A percentile compares a stretch with the other conserved stretches of the same genome.
phyloP scores from a whole-genome alignment of 148 eudicot species.

The Chenopodium suecicum region DNA sequence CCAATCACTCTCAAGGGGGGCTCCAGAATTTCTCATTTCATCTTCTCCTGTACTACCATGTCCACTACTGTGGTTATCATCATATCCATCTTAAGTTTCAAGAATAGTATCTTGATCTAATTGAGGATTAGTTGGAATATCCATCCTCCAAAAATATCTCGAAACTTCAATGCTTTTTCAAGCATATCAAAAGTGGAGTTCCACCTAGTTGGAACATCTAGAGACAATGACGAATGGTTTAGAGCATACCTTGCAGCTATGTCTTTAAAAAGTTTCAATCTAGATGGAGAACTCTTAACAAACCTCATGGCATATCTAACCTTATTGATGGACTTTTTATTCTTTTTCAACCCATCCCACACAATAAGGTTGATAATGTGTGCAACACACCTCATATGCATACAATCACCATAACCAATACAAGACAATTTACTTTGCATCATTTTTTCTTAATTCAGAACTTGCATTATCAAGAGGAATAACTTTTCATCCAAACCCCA shows the following conservation, averaged over 20 bases:
- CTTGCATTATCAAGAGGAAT: constrained; percentile 15
- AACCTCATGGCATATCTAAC: neutral
- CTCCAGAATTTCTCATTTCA: neutral
- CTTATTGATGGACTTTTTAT: neutral
- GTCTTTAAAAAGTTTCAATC: neutral
- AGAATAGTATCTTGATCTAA: too few relatives aligned
- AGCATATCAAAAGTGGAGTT: neutral
- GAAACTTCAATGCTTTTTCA: neutral
- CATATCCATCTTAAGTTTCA: too few relatives aligned
- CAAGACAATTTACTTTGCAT: neutral
- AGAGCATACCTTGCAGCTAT: neutral
- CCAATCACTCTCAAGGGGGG: neutral
- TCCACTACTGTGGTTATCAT: too few relatives aligned
- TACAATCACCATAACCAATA: neutral
- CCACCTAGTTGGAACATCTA: neutral
- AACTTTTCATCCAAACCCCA: constrained; percentile 8
- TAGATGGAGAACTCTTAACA: constrained; percentile 4
- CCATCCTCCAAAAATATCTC: neutral
- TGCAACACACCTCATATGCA: constrained; percentile 8
- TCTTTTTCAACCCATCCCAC: neutral
- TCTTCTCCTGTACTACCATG: neutral
- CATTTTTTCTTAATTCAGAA: neutral
- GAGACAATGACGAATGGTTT: neutral
- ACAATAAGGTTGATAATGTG: constrained; percentile 11
- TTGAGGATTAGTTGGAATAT: neutral